Percentiles rank a stretch among this genome's conserved stretches.
phyloP scores from a whole-genome alignment of 306 rosid genomes.

The Ormosia emarginata region DNA sequence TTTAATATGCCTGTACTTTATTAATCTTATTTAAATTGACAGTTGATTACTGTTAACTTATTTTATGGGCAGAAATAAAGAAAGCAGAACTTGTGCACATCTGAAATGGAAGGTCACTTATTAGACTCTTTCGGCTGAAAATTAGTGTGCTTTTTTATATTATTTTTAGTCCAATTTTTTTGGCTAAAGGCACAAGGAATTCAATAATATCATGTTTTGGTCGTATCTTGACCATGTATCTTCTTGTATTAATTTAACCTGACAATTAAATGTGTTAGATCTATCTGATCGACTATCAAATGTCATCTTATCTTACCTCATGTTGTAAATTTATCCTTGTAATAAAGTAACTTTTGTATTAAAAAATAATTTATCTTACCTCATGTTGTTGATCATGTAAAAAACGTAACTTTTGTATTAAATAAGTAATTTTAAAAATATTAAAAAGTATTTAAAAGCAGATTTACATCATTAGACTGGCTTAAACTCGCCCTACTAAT shows the following conservation, averaged over 20 bases:
- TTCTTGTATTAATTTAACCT: background rate
- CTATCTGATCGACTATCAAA: background rate
- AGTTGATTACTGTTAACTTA: background rate
- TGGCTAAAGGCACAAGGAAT: background rate
- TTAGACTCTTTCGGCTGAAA: conserved; percentile 21
- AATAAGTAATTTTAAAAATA: too few relatives aligned
- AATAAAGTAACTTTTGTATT: background rate
- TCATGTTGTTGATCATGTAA: too few relatives aligned
- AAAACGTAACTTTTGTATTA: background rate
- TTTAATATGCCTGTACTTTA: background rate
- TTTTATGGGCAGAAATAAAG: background rate
- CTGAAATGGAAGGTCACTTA: conserved; percentile 4
- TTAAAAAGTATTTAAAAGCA: too few relatives aligned
- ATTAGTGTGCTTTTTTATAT: background rate
- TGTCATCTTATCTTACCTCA: background rate
- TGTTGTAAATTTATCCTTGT: background rate
- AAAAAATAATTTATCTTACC: background rate
- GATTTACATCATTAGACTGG: too few relatives aligned
- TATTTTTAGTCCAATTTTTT: background rate
- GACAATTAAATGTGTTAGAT: background rate
- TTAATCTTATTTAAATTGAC: background rate
- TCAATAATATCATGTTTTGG: background rate
- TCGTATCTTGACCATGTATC: background rate
- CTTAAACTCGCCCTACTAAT: too few relatives aligned
- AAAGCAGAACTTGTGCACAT: background rate